phyloP scores from a whole-genome alignment of 176 grass and related monocot genomes.

The Saccharum spontaneum region DNA sequence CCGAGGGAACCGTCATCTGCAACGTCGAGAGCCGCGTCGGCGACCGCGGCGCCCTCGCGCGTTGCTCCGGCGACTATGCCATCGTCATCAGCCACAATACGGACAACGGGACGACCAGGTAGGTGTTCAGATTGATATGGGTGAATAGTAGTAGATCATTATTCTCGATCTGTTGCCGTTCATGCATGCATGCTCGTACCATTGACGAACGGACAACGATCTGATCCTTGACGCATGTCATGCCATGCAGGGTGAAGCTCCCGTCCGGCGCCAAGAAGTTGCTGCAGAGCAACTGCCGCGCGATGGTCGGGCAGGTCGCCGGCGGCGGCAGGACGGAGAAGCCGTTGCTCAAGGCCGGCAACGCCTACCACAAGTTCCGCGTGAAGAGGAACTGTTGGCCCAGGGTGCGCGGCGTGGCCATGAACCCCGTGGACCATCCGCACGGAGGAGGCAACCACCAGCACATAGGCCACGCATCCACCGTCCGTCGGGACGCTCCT shows the following conservation, averaged over 20 bases:
- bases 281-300: constrained; percentile 39
- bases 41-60: constrained; percentile 72
- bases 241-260: not conserved
- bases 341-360: constrained; percentile 74
- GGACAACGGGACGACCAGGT: constrained; percentile 70
- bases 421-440: constrained; percentile 42
- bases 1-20: not conserved
- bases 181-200: too few relatives aligned
- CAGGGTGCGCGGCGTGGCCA: constrained; percentile 92
- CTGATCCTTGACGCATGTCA: not conserved
- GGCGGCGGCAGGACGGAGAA: constrained; percentile 89
- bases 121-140: not conserved
- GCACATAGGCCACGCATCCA: constrained; percentile 89
- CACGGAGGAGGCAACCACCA: constrained; percentile 92
- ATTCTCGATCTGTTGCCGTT: not conserved
- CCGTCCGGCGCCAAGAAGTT: constrained; percentile 6
- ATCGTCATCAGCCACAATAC: constrained; percentile 86
- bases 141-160: not conserved
- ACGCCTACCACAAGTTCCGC: constrained; percentile 86
- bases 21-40: constrained; percentile 52
- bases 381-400: constrained; percentile 95
- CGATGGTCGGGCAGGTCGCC: constrained; percentile 79
- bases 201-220: too few relatives aligned
- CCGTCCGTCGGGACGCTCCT: constrained; percentile 71
- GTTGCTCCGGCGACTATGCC: constrained; percentile 66